Conservation (phyloP, 805 yeast species). For the Yamadazyma nakazawae region DNA sequence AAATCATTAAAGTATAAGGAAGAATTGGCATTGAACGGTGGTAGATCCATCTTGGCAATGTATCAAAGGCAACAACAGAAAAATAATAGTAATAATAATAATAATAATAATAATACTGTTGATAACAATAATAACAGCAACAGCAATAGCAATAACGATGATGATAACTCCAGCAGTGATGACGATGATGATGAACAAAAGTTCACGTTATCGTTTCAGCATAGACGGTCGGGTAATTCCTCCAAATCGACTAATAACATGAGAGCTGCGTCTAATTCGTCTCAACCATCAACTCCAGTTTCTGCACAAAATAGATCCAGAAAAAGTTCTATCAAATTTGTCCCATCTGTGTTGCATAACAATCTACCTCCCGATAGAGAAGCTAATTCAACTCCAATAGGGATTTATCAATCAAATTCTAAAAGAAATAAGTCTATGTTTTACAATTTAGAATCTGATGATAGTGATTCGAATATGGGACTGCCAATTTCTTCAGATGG, state of each 20-base stretch:
- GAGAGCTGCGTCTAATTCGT: neutral
- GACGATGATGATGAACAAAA: conserved; percentile 13
- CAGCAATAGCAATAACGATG: neutral
- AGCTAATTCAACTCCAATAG: conserved; percentile 12
- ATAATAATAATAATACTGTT: neutral
- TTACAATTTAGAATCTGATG: conserved; percentile 25
- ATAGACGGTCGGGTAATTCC: neutral
- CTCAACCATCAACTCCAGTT: neutral
- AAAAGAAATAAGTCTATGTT: conserved; percentile 20
- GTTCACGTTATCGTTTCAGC: conserved; percentile 14
- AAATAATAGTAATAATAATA: neutral
- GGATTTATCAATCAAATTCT: conserved; percentile 5
- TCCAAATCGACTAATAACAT: conserved; percentile 1
- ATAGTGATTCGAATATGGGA: conserved; percentile 12
- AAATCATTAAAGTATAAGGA: conserved; percentile 19
- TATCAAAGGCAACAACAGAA: conserved; percentile 12
- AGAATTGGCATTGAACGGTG: conserved; percentile 13
- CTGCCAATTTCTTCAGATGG: conserved; percentile 13
- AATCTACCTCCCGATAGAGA: conserved; percentile 15
- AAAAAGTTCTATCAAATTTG: conserved; percentile 30
- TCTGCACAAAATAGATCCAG: conserved; percentile 11
- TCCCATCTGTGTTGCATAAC: conserved; percentile 16
- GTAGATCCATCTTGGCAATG: conserved; percentile 14
- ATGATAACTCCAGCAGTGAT: neutral
- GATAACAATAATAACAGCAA: neutral